Evolutionary conservation across 148 eudicot genomes (phyloP).

Genomic region (Bassia scoparia): DNA sequence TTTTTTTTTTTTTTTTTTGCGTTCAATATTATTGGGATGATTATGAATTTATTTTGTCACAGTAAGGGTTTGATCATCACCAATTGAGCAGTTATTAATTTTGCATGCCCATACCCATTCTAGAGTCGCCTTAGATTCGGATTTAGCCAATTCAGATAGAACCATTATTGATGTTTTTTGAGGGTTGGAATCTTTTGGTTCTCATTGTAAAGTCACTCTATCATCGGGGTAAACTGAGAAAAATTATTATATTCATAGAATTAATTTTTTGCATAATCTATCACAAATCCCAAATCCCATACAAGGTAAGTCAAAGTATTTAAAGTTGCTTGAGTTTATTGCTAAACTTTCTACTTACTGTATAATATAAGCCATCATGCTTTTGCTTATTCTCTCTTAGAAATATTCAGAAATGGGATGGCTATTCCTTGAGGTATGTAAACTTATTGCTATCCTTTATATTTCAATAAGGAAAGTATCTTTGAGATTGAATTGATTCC

Average conservation of each 20-base stretch:
- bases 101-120: too few relatives aligned
- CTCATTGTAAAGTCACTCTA: not conserved
- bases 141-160: not conserved
- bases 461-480: constrained; percentile 18
- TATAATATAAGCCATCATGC: not conserved
- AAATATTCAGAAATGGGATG: not conserved
- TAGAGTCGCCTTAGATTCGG: not conserved
- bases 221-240: not conserved
- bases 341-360: not conserved
- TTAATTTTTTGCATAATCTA: not conserved
- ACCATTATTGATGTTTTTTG: not conserved
- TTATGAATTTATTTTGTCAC: not conserved
- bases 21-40: too few relatives aligned
- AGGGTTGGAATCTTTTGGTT: constrained; percentile 3
- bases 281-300: not conserved
- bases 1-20: too few relatives aligned
- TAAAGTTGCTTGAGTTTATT: constrained; percentile 9
- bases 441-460: not conserved
- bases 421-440: not conserved
- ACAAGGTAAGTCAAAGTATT: not conserved
- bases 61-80: too few relatives aligned
- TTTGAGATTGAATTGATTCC: constrained; percentile 4
- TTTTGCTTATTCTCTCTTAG: not conserved
- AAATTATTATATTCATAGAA: not conserved
- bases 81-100: not conserved